Evolutionary conservation across 768 basidiomycete genomes (phyloP), one percentile per base, ranked within the genome.

Genomic region (Antrodiella citrinella): DNA sequence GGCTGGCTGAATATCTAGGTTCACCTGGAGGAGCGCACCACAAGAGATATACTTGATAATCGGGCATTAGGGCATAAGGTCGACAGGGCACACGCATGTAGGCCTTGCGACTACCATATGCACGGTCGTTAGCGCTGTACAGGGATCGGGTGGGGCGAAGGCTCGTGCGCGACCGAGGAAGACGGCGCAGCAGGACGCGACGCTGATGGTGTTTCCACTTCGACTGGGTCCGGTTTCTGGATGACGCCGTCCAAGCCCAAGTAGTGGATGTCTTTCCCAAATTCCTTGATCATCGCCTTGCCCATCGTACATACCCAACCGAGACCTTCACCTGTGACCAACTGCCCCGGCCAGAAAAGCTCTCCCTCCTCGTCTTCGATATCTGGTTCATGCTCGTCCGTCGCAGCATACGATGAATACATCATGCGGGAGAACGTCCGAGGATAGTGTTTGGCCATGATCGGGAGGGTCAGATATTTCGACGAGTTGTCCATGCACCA

Each of bases 221-320:
- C 30, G 7, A 7, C 30, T 15, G 30, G 30, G 30, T 7, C 7
- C 30, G 30, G 30, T 35, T 45, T 50, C 18, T 41, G 81, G 26
- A 89, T 77, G n/a, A 83, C 79, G 15, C 86, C 86, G 18, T 80
- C 76, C 15, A 86, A 65, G 24, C 87, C 85, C 51, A 69, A 71
- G 68, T 90, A 91, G 10, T 82, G 84, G 65, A 83, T 81, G 26
- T 80, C 74, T 59, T 80, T 81, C 54, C 86, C 86, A 58, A 86
- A 84, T 60, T 91, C 88, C 57, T 77, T 80, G 60, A 91, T 79
- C 88, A 91, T 91, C 38, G 86, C 82, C 62, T 84, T 86, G 57
- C 86, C 87, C 80, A 91, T 83, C 23, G 85, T 71, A 64, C 87
- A 90, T n/a, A 89, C 80, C 88, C 88, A 91, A 19, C 83, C 88